Base-by-base conservation (phyloP, 345 rosid species). In the Brassica juncea region DNA sequence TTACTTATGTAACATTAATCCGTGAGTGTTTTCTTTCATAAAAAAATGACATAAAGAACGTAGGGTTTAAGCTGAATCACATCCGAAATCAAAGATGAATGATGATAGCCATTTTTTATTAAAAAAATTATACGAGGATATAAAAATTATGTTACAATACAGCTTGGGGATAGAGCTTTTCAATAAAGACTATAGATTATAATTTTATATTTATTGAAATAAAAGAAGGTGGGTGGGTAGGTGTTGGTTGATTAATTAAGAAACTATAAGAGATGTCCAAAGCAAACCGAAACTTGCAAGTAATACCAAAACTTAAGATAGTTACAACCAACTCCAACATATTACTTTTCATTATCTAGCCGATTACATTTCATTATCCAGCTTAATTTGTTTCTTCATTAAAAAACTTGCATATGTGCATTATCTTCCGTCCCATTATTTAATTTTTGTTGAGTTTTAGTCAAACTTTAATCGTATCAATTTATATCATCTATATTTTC, bases 261-360 rank as follows among this genome's bases (percentile, higher is more conserved):
- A 19, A 39, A 59, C 54, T 42, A 68, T 68, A 60, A 21, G 63
- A 49, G 25, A 69, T 15, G 32, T 28, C 68, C n/a, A 62, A 32
- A n/a, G 35, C 52, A 47, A 59, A 77, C 55, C 16, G 5, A 70
- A 77, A 6, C 81, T 77, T 49, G 55, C 66, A 71, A 71, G 71
- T 77, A 44, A n/a, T 71, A 62, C 8, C 35, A 62, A n/a, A 9
- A 25, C 71, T 42, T 68, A 42, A 64, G 4, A 28, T 66, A 34
- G 65, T 16, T 75, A 55, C 66, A 68, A 76, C 49, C 9, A 75
- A 67, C 72, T 57, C 59, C 79, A 28, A 54, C 39, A 37, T 0
- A 28, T 47, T 68, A 14, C 59, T 14, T 69, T 49, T 9, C 64
- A 64, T 74, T 66, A 52, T 14, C 76, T 52, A 52, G 57, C 37